These are phyloP conservation scores for Syzygium aromaticum DNA, from an alignment of 345 rosid genomes.

Conservation along the genomic window DNA sequence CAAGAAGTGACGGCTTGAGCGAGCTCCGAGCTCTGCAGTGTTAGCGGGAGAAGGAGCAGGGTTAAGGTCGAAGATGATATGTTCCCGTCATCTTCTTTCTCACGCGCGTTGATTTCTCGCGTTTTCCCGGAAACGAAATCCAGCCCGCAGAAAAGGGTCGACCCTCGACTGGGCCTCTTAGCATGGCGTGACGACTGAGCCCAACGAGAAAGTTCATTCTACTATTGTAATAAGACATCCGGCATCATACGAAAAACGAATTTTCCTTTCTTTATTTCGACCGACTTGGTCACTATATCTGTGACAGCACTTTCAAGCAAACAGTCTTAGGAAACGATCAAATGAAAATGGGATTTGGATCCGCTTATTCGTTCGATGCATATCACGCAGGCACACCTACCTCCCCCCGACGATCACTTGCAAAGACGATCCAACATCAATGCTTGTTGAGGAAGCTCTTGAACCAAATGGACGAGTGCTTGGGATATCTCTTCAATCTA, in stretches of 20 bases:
- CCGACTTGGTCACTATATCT: not conserved
- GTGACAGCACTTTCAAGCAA: not conserved
- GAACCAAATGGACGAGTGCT: constrained; percentile 55
- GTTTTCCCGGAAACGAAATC: not conserved
- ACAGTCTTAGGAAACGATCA: not conserved
- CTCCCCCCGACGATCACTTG: too few relatives aligned
- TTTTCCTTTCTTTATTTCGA: not conserved
- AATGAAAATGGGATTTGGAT: not conserved
- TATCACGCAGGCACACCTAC: too few relatives aligned
- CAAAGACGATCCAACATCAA: not conserved
- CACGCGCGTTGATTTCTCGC: not conserved
- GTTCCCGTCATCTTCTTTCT: not conserved
- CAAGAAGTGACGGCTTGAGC: not conserved
- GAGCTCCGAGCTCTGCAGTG: not conserved
- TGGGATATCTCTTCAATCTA: constrained; percentile 41
- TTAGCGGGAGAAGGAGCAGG: not conserved
- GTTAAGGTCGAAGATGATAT: not conserved
- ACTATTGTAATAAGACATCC: not conserved
- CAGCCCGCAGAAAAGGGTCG: not conserved
- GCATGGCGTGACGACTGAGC: not conserved
- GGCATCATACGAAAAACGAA: not conserved
- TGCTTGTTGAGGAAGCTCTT: constrained; percentile 24
- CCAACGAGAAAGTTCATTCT: not conserved
- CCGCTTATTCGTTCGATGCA: not conserved
- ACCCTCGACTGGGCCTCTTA: not conserved